A percentile compares a stretch with the other conserved stretches of the same genome.
These are phyloP conservation scores for Lentinula sp. DNA, from an alignment of 768 basidiomycete genomes.

Conservation along the genomic window DNA sequence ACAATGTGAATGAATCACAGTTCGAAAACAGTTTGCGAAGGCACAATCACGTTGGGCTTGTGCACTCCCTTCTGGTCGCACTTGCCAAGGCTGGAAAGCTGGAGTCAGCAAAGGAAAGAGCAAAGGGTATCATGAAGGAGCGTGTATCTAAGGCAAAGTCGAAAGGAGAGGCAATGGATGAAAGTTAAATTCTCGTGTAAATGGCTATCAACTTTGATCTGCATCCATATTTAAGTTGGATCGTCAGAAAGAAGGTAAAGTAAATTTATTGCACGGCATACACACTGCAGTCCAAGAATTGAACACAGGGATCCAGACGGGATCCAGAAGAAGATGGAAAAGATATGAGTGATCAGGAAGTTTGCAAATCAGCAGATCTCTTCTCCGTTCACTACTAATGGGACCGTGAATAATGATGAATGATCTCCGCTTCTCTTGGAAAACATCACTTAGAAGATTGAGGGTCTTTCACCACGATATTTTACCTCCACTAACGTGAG, in stretches of 20 bases:
- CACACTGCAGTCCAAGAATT: no score
- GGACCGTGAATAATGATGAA: no score
- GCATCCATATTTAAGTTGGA: neutral
- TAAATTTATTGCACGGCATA: neutral
- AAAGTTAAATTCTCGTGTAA: slow-evolving; percentile 23
- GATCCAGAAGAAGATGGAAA: no score
- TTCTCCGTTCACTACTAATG: no score
- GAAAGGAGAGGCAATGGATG: slow-evolving; percentile 42
- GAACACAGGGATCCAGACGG: no score
- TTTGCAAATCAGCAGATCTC: no score
- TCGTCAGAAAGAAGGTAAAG: neutral
- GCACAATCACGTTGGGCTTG: slow-evolving; percentile 83
- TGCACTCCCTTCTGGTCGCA: slow-evolving; percentile 65
- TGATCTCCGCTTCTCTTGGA: no score
- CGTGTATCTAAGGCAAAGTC: slow-evolving; percentile 38
- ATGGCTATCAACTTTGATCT: neutral
- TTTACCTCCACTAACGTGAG: no score
- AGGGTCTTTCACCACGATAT: no score
- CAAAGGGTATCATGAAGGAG: slow-evolving; percentile 39
- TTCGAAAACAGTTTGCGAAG: slow-evolving; percentile 84
- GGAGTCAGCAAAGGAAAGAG: slow-evolving; percentile 40
- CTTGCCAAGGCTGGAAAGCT: slow-evolving; percentile 69
- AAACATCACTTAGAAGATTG: no score
- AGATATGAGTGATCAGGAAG: no score
- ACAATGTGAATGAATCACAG: slow-evolving; percentile 27